phyloP scores from a whole-genome alignment of 2,329 filamentous ascomycete genomes.

The Corniculantispora saksenae region DNA sequence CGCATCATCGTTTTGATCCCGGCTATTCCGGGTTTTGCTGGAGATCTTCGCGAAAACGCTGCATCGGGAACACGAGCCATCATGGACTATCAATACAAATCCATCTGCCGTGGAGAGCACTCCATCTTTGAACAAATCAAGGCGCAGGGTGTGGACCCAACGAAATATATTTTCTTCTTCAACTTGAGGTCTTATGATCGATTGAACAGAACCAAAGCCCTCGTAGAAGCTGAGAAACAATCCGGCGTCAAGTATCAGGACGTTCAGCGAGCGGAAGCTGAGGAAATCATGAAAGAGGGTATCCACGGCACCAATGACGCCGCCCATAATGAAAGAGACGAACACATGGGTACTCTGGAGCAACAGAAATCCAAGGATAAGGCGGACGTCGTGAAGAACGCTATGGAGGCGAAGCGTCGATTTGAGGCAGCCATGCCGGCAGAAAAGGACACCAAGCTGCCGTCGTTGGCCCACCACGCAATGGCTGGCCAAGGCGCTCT shows the following conservation, averaged over 20 bases:
- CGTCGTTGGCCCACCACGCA: constrained; percentile 71
- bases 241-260: constrained; percentile 84
- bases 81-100: constrained; percentile 99
- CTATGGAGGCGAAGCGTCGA: constrained; percentile 48
- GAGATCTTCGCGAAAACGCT: constrained; percentile 80
- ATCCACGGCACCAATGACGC: constrained; percentile 60
- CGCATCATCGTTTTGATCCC: constrained; percentile 88
- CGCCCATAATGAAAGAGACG: constrained; percentile 46
- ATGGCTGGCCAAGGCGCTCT: constrained; percentile 67
- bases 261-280: constrained; percentile 82
- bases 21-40: constrained; percentile 89
- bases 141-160: constrained; percentile 74
- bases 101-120: constrained; percentile 85
- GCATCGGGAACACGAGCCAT: constrained; percentile 88
- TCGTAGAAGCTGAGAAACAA: constrained; percentile 75
- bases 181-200: constrained; percentile 92
- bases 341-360: constrained; percentile 47
- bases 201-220: constrained; percentile 75
- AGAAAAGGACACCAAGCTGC: constrained; percentile 39
- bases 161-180: constrained; percentile 85
- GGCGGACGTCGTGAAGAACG: constrained; percentile 38
- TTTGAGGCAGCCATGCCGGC: constrained; percentile 53
- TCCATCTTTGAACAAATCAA: constrained; percentile 82
- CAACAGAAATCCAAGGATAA: constrained; percentile 39
- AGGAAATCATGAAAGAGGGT: constrained; percentile 79